These are phyloP conservation scores for Ajuga chamaepitys DNA, from an alignment of 257 asterid genomes.

Conservation along the genomic window DNA sequence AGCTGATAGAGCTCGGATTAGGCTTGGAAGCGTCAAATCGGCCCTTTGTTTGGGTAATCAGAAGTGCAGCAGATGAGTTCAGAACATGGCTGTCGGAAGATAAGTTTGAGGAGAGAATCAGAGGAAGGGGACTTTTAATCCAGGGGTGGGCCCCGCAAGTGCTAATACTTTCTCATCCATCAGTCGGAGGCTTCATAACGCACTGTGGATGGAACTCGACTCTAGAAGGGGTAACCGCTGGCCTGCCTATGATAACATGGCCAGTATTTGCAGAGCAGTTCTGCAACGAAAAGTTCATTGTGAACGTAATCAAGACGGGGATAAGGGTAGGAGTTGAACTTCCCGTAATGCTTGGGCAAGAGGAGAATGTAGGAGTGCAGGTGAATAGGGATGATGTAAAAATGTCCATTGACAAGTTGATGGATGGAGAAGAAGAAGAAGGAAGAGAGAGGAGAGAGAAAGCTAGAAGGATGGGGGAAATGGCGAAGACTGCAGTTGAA, in stretches of 20 bases:
- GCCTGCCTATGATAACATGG: slow-evolving; percentile 49
- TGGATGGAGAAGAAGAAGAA: slow-evolving; percentile 35
- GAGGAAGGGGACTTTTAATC: slow-evolving; percentile 26
- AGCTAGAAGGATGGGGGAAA: slow-evolving; percentile 29
- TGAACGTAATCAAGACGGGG: slow-evolving; percentile 34
- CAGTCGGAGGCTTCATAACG: slow-evolving; percentile 46
- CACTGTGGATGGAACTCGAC: slow-evolving; percentile 62
- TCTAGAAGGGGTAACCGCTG: slow-evolving; percentile 37
- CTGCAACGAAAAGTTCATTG: slow-evolving; percentile 36
- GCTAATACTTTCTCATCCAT: slow-evolving; percentile 40
- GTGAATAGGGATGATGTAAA: slow-evolving; percentile 11
- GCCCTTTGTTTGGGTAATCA: slow-evolving; percentile 43
- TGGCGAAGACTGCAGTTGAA: slow-evolving; percentile 29
- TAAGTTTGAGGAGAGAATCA: slow-evolving; percentile 32
- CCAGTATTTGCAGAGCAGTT: slow-evolving; percentile 50
- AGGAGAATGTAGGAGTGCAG: slow-evolving; percentile 23
- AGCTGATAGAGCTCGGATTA: slow-evolving; percentile 36
- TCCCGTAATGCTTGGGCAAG: slow-evolving; percentile 23
- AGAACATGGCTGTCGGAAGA: slow-evolving; percentile 30
- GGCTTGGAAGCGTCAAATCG: slow-evolving; percentile 35
- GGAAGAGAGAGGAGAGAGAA: slow-evolving; percentile 29
- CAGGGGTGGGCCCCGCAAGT: slow-evolving; percentile 61
- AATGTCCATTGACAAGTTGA: neutral
- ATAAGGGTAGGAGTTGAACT: slow-evolving; percentile 31
- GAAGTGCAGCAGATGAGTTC: slow-evolving; percentile 22